Evolutionary conservation across 1,139 yeast species (phyloP).

Genomic region (Debaryomyces psychrophilus): DNA sequence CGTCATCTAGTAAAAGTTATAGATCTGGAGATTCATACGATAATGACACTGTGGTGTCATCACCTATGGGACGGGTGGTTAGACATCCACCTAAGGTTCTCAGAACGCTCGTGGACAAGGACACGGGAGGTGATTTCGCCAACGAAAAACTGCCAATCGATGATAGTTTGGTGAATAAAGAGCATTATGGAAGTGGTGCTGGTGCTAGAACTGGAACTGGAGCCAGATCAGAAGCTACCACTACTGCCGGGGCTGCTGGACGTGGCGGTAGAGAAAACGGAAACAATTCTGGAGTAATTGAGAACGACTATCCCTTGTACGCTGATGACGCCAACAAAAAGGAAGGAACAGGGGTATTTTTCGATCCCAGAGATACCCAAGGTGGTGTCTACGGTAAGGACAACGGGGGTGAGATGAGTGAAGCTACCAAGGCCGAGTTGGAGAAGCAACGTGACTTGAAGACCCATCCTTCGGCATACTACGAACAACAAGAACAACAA

Average conservation of each 20-base stretch:
- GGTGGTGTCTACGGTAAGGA: slow-evolving; percentile 30
- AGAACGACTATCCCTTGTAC: slow-evolving; percentile 31
- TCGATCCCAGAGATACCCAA: slow-evolving; percentile 42
- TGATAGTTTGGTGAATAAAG: slow-evolving; percentile 19
- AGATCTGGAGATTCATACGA: neutral
- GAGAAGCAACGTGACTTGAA: slow-evolving; percentile 28
- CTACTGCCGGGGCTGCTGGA: slow-evolving; percentile 8
- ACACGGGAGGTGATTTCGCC: slow-evolving; percentile 37
- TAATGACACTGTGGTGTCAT: slow-evolving; percentile 13
- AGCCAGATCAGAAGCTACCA: too few relatives aligned
- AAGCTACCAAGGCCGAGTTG: slow-evolving; percentile 34
- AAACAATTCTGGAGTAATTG: slow-evolving; percentile 12
- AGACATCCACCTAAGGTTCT: slow-evolving; percentile 35
- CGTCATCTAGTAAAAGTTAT: neutral
- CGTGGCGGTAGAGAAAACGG: slow-evolving; percentile 9
- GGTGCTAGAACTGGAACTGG: slow-evolving; percentile 9
- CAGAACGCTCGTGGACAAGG: slow-evolving; percentile 33
- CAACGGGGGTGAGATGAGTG: slow-evolving; percentile 17
- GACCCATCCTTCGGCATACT: slow-evolving; percentile 35
- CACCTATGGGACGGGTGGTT: slow-evolving; percentile 36
- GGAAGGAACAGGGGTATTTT: slow-evolving; percentile 37
- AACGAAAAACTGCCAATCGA: slow-evolving; percentile 37
- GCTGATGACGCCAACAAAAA: slow-evolving; percentile 32
- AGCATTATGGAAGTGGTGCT: neutral
- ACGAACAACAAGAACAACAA: slow-evolving; percentile 19